These are phyloP conservation scores for Suillus tomentosus DNA, from an alignment of 768 basidiomycete species.

Conservation along the genomic window DNA sequence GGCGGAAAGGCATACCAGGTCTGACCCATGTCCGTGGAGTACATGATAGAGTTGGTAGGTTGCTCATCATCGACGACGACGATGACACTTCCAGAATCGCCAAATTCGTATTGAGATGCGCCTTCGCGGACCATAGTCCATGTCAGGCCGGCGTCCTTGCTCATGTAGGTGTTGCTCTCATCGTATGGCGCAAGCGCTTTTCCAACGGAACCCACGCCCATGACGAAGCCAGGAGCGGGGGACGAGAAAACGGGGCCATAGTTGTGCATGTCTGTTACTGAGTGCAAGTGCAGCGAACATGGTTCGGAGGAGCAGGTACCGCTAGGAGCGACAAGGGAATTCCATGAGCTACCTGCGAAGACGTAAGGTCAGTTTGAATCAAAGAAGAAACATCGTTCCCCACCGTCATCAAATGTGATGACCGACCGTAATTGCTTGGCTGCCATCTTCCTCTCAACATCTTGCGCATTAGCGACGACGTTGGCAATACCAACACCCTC, in stretches of 20 bases:
- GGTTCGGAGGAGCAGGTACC: constrained; percentile 51
- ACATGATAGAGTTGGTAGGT: constrained; percentile 62
- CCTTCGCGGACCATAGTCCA: constrained; percentile 79
- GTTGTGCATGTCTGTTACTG: constrained; percentile 91
- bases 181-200: constrained; percentile 67
- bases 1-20: constrained; percentile 64
- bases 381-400: constrained; percentile 9
- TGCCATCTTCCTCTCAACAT: constrained; percentile 72
- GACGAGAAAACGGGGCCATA: constrained; percentile 94
- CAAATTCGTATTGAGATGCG: constrained; percentile 95
- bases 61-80: constrained; percentile 89
- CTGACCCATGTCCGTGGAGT: constrained; percentile 81
- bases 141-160: constrained; percentile 82
- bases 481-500: constrained; percentile 94
- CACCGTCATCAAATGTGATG: constrained; percentile 91
- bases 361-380: constrained; percentile 7
- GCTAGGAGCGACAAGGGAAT: constrained; percentile 63
- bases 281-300: constrained; percentile 91
- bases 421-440: constrained; percentile 73
- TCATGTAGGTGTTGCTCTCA: constrained; percentile 92
- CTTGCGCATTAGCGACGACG: constrained; percentile 78
- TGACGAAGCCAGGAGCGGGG: constrained; percentile 89
- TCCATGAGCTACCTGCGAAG: constrained; percentile 68
- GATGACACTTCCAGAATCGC: constrained; percentile 81
- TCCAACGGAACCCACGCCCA: constrained; percentile 95